Conservation (phyloP, 345 rosid genomes). For the Arabis hirsuta region DNA sequence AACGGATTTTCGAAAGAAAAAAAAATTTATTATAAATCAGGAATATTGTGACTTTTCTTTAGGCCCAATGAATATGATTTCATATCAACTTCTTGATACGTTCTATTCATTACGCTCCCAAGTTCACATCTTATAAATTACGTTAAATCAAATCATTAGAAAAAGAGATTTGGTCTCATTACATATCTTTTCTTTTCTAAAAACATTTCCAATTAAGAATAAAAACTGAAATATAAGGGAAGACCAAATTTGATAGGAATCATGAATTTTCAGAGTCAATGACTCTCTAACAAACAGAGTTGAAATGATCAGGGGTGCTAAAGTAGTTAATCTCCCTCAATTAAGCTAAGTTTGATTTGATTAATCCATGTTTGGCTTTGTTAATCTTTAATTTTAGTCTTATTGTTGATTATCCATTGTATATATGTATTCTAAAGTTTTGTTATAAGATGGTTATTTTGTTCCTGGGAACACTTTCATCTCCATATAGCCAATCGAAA, state of each 20-base stretch:
- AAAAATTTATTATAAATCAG: not conserved
- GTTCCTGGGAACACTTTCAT: no score
- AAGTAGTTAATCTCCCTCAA: not conserved
- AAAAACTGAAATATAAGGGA: not conserved
- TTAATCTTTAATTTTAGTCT: not conserved
- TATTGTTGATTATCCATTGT: not conserved
- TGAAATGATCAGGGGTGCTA: not conserved
- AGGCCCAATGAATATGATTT: slow-evolving; percentile 28
- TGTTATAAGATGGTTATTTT: no score
- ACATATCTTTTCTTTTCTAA: slow-evolving; percentile 26
- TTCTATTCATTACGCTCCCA: slow-evolving; percentile 39
- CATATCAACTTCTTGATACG: slow-evolving; percentile 35
- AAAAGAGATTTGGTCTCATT: slow-evolving; percentile 29
- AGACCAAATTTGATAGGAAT: slow-evolving; percentile 20
- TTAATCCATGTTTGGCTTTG: not conserved
- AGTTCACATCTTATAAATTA: slow-evolving; percentile 35
- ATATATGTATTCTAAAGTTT: not conserved
- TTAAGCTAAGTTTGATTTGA: slow-evolving; percentile 11
- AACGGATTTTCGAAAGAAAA: no score
- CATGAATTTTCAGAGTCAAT: slow-evolving; percentile 5
- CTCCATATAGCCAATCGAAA: no score
- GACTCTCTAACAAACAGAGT: slow-evolving; percentile 15
- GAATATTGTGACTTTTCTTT: slow-evolving; percentile 8
- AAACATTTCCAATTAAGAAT: slow-evolving; percentile 8
- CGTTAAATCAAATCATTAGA: slow-evolving; percentile 36